Conservation (phyloP, 1,284 basidiomycete genomes). For the Rhodotorula glutinis region DNA sequence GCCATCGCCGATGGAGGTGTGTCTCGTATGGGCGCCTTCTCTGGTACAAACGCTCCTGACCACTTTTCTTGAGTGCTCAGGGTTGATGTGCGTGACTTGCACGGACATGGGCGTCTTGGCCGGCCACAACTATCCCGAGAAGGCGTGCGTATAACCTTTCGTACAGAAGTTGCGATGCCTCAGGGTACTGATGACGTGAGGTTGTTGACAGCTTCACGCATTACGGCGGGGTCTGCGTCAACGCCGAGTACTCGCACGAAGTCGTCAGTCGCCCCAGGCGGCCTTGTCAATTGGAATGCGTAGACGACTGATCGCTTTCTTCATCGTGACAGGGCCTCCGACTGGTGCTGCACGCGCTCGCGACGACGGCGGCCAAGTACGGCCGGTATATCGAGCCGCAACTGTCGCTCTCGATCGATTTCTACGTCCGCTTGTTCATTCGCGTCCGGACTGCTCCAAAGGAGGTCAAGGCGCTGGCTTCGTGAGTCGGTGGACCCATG, state of each 20-base stretch:
- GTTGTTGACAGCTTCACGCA: constrained; percentile 69
- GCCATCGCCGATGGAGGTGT: constrained; percentile 78
- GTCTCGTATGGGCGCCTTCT: constrained; percentile 26
- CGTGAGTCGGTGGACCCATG: constrained; percentile 55
- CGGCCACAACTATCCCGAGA: constrained; percentile 92
- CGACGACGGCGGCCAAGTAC: constrained; percentile 83
- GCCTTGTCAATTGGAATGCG: no score
- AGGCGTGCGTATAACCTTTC: constrained; percentile 62
- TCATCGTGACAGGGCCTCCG: constrained; percentile 58
- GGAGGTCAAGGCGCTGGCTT: constrained; percentile 80
- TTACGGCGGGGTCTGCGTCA: constrained; percentile 90
- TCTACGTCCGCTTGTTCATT: constrained; percentile 92
- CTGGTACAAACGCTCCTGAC: background rate
- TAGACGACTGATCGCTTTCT: background rate
- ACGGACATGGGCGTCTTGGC: constrained; percentile 93
- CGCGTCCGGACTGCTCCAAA: constrained; percentile 69
- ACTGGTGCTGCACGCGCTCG: constrained; percentile 79
- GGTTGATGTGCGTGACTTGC: constrained; percentile 91
- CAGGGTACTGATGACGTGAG: background rate
- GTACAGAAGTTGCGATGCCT: no score
- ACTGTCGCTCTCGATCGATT: constrained; percentile 93
- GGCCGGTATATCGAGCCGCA: constrained; percentile 87
- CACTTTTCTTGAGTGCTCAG: constrained; percentile 50
- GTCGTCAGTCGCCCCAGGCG: no score
- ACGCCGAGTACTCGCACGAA: constrained; percentile 93